Conservation (phyloP, 108 stramenopile species). For the Seminavis robusta region DNA sequence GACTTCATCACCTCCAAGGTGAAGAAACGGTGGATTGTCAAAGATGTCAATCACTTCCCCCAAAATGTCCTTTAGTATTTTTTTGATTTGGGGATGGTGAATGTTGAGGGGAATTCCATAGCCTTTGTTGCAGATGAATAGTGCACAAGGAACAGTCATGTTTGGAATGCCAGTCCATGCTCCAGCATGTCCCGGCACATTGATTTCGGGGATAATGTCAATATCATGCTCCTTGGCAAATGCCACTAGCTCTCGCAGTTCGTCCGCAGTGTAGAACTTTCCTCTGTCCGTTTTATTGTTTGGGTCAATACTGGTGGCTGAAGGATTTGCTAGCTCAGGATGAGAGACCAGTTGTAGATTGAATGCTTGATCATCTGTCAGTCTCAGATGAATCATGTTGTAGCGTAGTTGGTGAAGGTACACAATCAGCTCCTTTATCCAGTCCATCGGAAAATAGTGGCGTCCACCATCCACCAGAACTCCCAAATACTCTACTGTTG, state of each 20-base stretch:
- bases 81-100: conserved; percentile 15
- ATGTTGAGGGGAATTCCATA: conserved; percentile 46
- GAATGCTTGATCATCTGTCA: conserved; percentile 52
- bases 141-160: conserved; percentile 36
- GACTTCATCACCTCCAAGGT: conserved; percentile 37
- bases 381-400: conserved; percentile 44
- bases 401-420: conserved; percentile 18
- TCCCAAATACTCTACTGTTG: too few species aligned
- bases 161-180: conserved; percentile 35
- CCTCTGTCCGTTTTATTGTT: background rate
- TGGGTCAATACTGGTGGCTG: too few species aligned
- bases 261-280: conserved; percentile 19
- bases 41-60: conserved; percentile 38
- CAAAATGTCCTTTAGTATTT: conserved; percentile 28
- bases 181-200: conserved; percentile 47
- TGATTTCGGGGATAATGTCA: conserved; percentile 38
- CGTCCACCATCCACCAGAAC: conserved; percentile 46
- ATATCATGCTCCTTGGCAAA: conserved; percentile 29
- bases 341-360: conserved; percentile 9
- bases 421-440: conserved; percentile 25
- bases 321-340: conserved; percentile 8
- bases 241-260: conserved; percentile 27
- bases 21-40: conserved; percentile 36
- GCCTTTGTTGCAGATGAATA: conserved; percentile 34
- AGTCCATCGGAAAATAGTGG: conserved; percentile 40